Evolutionary conservation across 495 filamentous ascomycete genomes (phyloP).

Genomic region (Lasiosphaeris hirsuta): DNA sequence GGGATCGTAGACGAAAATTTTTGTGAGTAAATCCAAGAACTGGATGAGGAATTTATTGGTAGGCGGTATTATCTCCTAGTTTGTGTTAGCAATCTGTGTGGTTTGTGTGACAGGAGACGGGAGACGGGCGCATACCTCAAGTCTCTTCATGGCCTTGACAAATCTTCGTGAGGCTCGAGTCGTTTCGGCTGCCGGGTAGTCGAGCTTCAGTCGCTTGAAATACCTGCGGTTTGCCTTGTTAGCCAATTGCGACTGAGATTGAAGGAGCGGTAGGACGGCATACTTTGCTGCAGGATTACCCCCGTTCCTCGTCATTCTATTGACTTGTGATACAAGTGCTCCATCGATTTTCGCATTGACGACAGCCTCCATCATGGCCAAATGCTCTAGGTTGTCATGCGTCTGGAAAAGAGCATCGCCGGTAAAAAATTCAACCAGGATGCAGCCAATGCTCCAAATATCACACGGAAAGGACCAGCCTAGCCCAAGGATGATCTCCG

Average conservation of each 20-base stretch:
- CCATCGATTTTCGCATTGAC: slow-evolving; percentile 71
- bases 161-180: slow-evolving; percentile 86
- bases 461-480: slow-evolving; percentile 98
- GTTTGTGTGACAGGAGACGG: not conserved
- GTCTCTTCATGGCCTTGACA: slow-evolving; percentile 88
- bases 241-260: slow-evolving; percentile 14
- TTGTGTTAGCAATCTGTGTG: slow-evolving; percentile 27
- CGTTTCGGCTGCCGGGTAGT: slow-evolving; percentile 86
- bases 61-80: slow-evolving; percentile 83
- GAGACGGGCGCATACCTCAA: slow-evolving; percentile 68
- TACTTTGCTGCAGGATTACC: slow-evolving; percentile 81
- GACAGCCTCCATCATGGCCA: slow-evolving; percentile 99
- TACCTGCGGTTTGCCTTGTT: slow-evolving; percentile 54
- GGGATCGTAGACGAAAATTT: slow-evolving; percentile 95
- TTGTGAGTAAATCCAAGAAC: slow-evolving; percentile 83
- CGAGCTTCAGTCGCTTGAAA: slow-evolving; percentile 77
- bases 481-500: slow-evolving; percentile 93
- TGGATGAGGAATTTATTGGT: slow-evolving; percentile 73
- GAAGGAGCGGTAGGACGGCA: slow-evolving; percentile 29
- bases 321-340: slow-evolving; percentile 72
- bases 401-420: slow-evolving; percentile 97
- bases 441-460: slow-evolving; percentile 99
- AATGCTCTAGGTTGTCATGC: slow-evolving; percentile 94
- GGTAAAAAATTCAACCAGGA: slow-evolving; percentile 98
- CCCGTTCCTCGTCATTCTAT: slow-evolving; percentile 58